A percentile compares a stretch with the other conserved stretches of the same genome.
phyloP scores from a whole-genome alignment of 1,284 basidiomycete species.

The Ustilago cynodontis region DNA sequence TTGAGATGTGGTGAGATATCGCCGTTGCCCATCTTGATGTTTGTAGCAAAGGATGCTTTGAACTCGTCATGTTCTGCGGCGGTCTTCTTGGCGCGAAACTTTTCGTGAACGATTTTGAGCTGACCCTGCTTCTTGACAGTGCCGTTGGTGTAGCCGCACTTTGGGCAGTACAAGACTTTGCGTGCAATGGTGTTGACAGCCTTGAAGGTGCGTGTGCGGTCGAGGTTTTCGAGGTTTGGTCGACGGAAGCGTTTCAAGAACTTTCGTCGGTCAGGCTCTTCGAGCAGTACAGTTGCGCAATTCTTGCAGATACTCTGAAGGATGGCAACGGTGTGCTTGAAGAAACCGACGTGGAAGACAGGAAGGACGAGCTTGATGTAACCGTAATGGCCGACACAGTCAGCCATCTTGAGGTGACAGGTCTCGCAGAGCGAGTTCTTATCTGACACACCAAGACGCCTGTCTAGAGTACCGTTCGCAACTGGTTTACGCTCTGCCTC shows the following conservation, averaged over 20 bases:
- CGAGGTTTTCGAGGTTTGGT: constrained; percentile 91
- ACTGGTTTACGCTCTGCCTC: constrained; percentile 62
- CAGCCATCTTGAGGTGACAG: constrained; percentile 89
- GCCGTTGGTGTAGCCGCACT: constrained; percentile 93
- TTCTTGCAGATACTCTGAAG: constrained; percentile 83
- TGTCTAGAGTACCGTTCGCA: constrained; percentile 65
- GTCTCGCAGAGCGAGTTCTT: constrained; percentile 94
- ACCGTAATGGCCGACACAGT: constrained; percentile 97
- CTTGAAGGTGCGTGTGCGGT: constrained; percentile 86
- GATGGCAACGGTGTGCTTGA: constrained; percentile 92
- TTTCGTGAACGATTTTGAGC: constrained; percentile 96
- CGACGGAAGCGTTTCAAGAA: constrained; percentile 91
- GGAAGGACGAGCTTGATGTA: constrained; percentile 81
- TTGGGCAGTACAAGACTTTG: constrained; percentile 91
- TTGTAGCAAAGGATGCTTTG: constrained; percentile 84
- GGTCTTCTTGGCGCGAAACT: constrained; percentile 94
- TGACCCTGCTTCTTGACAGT: constrained; percentile 96
- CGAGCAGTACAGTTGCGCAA: constrained; percentile 92
- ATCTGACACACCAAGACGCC: constrained; percentile 84
- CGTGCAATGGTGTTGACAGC: constrained; percentile 89
- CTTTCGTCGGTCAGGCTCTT: constrained; percentile 84
- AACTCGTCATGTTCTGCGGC: constrained; percentile 88
- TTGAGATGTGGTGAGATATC: constrained; percentile 86
- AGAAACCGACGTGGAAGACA: constrained; percentile 96
- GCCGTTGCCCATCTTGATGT: constrained; percentile 83